Base-by-base conservation (phyloP, 192 early-diverging fungal genomes). In the Backusella sp. region DNA sequence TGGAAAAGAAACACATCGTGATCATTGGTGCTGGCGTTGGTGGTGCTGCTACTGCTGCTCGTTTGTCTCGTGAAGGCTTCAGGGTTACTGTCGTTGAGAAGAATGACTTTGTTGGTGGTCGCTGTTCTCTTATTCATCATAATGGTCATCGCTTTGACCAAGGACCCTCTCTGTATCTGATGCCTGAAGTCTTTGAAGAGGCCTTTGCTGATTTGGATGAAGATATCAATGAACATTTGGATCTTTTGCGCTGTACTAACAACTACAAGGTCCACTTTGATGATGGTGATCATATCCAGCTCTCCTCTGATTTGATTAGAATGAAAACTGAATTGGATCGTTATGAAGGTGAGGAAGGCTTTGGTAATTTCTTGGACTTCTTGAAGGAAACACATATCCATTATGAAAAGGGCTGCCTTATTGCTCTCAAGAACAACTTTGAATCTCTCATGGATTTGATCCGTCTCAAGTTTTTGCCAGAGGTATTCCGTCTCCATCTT, bases 101-200 rank as follows among this genome's bases (percentile, higher is more conserved):
- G 76, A 89, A 89, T 74, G 46, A 42, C 15, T 87, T 87, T 71
- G 36, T 37, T 9, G 88, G 88, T 32, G 88, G 88, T 21, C 76
- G 88, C 1, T 86, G 85, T 49, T 87, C 87, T 23, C 53, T 87
- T 19, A 89, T 89, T 44, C 46, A 84, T 15, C 75, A 85, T 23
- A 66, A 86, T 67, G 87, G 88, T 0, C 84, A 84, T 73, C 82
- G 87, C 6, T 88, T 89, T 74, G 88, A 89, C 76, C 88, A 89
- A 80, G 88, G 88, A 7, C 88, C 88, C 4, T 89, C 88, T n/a
- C 76, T 84, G 4, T 87, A 87, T 34, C 67, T 89, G 36, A 89
- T 89, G 88, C 87, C 87, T 26, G 75, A 83, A 30, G 72, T 84
- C 0, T 89, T 89, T 69, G 65, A 88, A 42, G 81, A 85, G 21